Evolutionary conservation across 2,329 filamentous ascomycete species (phyloP), one percentile per base, ranked within the genome.

Genomic region (Byssothecium circinans): DNA sequence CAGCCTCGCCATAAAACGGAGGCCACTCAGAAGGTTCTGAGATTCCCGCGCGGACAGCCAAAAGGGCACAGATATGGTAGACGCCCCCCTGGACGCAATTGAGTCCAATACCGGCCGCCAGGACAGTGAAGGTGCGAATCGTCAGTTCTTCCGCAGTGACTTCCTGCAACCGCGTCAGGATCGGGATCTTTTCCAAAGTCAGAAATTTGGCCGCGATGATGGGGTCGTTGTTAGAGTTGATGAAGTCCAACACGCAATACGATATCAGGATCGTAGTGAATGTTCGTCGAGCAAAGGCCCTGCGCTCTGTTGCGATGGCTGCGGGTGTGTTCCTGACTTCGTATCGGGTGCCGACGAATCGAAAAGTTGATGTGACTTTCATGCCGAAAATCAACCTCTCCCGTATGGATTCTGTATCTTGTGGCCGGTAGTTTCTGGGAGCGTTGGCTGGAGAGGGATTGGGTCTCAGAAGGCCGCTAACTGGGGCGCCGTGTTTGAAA

Each of bases 41-140:
- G 12, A 54, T 15, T 6, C 29, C 22, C 15, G 29, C 11, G 12
- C 19, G 22, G 1, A 54, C 52, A 15, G 27, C 18, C 2, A 49
- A 2, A 4, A 54, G 30, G 1, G 49, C 45, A 15, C 43, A 41
- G 19, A 47, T 36, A 19, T 49, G 14, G 38, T 54, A 54, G 8
- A 54, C 38, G 8, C 49, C 52, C n/a, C 52, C 43, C 34, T 54
- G 49, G 3, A 54, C 49, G 27, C 45, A 49, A 15, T 43, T 52
- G 2, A 52, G 23, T 11, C 49, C 36, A 11, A 52, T 42, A 4
- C 40, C 41, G 12, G 43, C 37, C 2, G 43, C 43, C 12, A 55
- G n/a, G n/a, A n/a, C n/a, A 47, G 49, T 40, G 33, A 52, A 54
- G 11, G 19, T 1, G 2, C 49, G 49, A 14, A 54, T 52, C 4